A percentile compares a stretch with the other conserved stretches of the same genome.
phyloP scores from a whole-genome alignment of 139 green algal species.

The Tetraselmis striata region DNA sequence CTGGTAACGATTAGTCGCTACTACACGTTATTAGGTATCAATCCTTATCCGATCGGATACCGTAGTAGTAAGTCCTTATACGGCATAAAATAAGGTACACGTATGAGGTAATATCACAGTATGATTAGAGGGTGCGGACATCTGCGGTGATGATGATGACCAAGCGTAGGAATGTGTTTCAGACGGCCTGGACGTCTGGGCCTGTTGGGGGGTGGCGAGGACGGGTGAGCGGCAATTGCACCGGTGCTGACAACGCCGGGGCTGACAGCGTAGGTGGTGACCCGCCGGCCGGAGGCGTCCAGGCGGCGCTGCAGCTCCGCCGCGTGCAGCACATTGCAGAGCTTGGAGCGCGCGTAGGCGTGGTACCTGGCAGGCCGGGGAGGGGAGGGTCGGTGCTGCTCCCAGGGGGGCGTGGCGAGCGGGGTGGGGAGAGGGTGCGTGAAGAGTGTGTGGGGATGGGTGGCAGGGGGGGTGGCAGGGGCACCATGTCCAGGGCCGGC shows the following conservation, averaged over 20 bases:
- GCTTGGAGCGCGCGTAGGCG: slow-evolving; percentile 53
- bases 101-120: neutral
- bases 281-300: neutral
- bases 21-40: too few relatives aligned
- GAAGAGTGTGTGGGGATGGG: too few relatives aligned
- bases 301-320: slow-evolving; percentile 41
- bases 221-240: too few relatives aligned
- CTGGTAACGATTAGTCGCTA: too few relatives aligned
- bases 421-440: too few relatives aligned
- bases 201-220: too few relatives aligned
- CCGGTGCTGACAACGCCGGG: slow-evolving; percentile 31
- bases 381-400: neutral
- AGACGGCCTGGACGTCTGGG: too few relatives aligned
- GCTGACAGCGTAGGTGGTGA: slow-evolving; percentile 22
- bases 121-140: neutral
- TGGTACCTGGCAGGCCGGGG: slow-evolving; percentile 21
- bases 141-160: neutral
- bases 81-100: neutral
- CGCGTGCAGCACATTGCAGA: slow-evolving; percentile 54
- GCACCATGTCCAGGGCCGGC: neutral
- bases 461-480: slow-evolving; percentile 18
- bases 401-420: too few relatives aligned
- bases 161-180: slow-evolving; percentile 4
- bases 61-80: too few relatives aligned
- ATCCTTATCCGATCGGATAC: too few relatives aligned